Base-by-base conservation (phyloP, 2,329 filamentous ascomycete genomes). In the Fusarium pseudoanthophilum region DNA sequence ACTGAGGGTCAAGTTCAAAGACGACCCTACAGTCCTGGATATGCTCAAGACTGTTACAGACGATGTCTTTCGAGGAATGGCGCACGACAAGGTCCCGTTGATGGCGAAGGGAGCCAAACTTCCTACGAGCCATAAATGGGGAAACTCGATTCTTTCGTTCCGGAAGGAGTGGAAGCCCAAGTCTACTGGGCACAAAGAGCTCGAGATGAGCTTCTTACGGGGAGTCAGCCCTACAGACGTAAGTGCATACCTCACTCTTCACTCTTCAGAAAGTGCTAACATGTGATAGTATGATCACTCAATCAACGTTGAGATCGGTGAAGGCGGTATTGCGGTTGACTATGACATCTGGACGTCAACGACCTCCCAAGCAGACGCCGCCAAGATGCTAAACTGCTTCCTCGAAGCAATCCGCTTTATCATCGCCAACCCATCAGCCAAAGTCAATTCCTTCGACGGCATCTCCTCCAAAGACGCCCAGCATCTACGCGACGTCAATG, bases 171-270 rank as follows among this genome's bases (percentile, higher is more conserved):
- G 40, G 40, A 49, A 51, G 32, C 56, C 56, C 7, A 49, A 59
- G 5, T 59, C 56, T 8, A 51, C 56, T 11, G 43, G 42, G 1
- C 40, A 51, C 3, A 37, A 59, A 4, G 56, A 51, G 24, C 11
- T 59, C 0, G 42, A 59, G 15, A 59, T 59, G 56, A 59, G 42
- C 24, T 49, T 59, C 1, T 8, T 59, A 1, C 30, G 56, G 37
- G 56, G 56, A 1, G 32, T 59, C 4, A 59, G 56, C 24, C 56
- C 56, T 26, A 59, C 56, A 28, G 56, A 59, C 3, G 55, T n/a
- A 49, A 58, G 40, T 36, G 0, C 7, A 4, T 13, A 21, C 10
- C 6, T 11, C 0, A 6, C 15, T 4, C 1, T 11, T 9, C 0
- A 2, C 3, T 15, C 0, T 14, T 11, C 7, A 10, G 18, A 4